Evolutionary conservation across 2,329 filamentous ascomycete genomes (phyloP).

Genomic region (Periconia sp.): DNA sequence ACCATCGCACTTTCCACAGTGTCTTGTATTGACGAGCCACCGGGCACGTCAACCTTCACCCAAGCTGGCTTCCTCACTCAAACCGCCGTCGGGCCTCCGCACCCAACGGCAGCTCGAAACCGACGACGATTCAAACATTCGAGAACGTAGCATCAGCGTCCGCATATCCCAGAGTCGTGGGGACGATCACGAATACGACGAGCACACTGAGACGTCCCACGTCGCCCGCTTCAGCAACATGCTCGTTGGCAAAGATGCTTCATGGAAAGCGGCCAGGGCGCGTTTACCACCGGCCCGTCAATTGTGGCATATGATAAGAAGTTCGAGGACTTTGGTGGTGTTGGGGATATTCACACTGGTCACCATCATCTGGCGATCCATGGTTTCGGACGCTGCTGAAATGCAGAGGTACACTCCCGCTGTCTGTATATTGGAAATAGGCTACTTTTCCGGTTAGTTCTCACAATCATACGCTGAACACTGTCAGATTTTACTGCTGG

Average conservation of each 20-base stretch:
- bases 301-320: slow-evolving; percentile 63
- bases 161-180: slow-evolving; percentile 35
- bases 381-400: slow-evolving; percentile 77
- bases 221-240: slow-evolving; percentile 52
- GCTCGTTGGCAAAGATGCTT: slow-evolving; percentile 87
- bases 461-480: neutral
- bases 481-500: slow-evolving; percentile 88
- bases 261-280: slow-evolving; percentile 87
- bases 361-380: slow-evolving; percentile 84
- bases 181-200: slow-evolving; percentile 23
- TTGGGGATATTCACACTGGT: slow-evolving; percentile 70
- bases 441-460: too few relatives aligned
- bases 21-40: neutral
- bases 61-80: slow-evolving; percentile 33
- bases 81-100: slow-evolving; percentile 26
- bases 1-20: neutral
- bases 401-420: slow-evolving; percentile 74
- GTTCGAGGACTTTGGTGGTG: slow-evolving; percentile 75
- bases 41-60: slow-evolving; percentile 1
- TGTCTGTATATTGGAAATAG: neutral
- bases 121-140: slow-evolving; percentile 27
- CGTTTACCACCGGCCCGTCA: slow-evolving; percentile 76
- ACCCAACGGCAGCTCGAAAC: slow-evolving; percentile 27
- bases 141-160: slow-evolving; percentile 33
- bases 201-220: slow-evolving; percentile 11